Evolutionary conservation across 768 basidiomycete species (phyloP).

Genomic region (Macrolepiota fuliginosa): DNA sequence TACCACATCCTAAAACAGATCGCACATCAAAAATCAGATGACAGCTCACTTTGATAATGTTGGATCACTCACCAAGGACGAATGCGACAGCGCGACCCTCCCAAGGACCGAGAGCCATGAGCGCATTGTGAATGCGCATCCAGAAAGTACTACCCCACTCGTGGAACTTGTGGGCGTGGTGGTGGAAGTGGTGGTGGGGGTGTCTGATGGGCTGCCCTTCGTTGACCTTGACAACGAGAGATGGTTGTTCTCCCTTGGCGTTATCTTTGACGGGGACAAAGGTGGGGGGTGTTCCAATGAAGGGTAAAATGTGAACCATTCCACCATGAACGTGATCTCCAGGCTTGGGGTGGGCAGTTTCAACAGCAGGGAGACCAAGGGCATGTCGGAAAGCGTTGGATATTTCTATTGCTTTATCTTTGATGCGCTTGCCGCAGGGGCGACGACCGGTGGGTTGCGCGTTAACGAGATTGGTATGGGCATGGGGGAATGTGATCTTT

Average conservation of each 20-base stretch:
- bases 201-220: constrained; percentile 20
- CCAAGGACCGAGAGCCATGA: constrained; percentile 75
- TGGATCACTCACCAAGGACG: constrained; percentile 55
- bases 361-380: constrained; percentile 52
- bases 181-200: constrained; percentile 23
- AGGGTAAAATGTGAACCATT: constrained; percentile 33
- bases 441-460: constrained; percentile 16
- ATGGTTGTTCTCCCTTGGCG: not conserved
- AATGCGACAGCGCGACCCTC: constrained; percentile 83
- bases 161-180: constrained; percentile 23
- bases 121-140: constrained; percentile 58
- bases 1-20: constrained; percentile 62
- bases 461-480: not conserved
- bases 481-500: not conserved
- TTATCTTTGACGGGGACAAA: constrained; percentile 10
- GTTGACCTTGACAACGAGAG: not conserved
- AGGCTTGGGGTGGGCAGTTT: constrained; percentile 18
- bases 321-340: constrained; percentile 16
- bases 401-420: constrained; percentile 46
- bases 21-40: constrained; percentile 3
- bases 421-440: constrained; percentile 19
- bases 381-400: constrained; percentile 55
- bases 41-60: not conserved
- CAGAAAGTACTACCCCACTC: constrained; percentile 43
- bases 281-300: constrained; percentile 26